phyloP scores from a whole-genome alignment of 2,329 filamentous ascomycete species.

The Fusarium multiceps region DNA sequence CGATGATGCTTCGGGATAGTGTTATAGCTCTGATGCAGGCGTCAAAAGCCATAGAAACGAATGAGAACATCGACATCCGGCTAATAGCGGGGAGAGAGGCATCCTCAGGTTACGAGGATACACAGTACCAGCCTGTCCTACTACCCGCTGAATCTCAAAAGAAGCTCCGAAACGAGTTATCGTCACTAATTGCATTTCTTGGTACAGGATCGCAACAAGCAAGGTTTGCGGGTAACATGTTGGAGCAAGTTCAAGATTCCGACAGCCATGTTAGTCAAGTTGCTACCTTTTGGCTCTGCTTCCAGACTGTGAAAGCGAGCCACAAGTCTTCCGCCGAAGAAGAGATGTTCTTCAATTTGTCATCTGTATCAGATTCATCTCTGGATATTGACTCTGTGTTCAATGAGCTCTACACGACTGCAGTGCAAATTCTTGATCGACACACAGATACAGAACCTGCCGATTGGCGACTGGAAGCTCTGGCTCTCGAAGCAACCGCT shows the following conservation, averaged over 20 bases:
- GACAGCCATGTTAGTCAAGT: conserved; percentile 67
- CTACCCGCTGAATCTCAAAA: conserved; percentile 74
- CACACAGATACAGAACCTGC: conserved; percentile 59
- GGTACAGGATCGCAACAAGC: conserved; percentile 69
- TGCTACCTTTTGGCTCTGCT: conserved; percentile 82
- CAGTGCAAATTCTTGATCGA: conserved; percentile 70
- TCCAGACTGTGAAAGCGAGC: conserved; percentile 74
- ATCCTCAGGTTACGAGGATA: conserved; percentile 16
- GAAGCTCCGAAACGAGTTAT: conserved; percentile 67
- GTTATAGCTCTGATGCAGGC: conserved; percentile 59
- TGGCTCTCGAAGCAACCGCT: conserved; percentile 84
- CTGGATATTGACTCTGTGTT: conserved; percentile 61
- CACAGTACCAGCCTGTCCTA: conserved; percentile 69
- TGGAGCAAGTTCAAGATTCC: conserved; percentile 70
- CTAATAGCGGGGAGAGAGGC: conserved; percentile 42
- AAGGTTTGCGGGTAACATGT: conserved; percentile 71
- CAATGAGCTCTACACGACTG: conserved; percentile 76
- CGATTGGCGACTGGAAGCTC: conserved; percentile 80
- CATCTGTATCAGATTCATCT: conserved; percentile 51
- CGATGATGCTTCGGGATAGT: conserved; percentile 78
- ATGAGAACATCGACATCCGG: conserved; percentile 42
- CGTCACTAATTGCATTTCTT: conserved; percentile 66
- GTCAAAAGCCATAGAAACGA: conserved; percentile 29
- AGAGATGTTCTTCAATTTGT: conserved; percentile 73
- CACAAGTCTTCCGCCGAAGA: conserved; percentile 64